These are phyloP conservation scores for Apiosordaria backusii DNA, from an alignment of 495 filamentous ascomycete genomes.

Conservation along the genomic window DNA sequence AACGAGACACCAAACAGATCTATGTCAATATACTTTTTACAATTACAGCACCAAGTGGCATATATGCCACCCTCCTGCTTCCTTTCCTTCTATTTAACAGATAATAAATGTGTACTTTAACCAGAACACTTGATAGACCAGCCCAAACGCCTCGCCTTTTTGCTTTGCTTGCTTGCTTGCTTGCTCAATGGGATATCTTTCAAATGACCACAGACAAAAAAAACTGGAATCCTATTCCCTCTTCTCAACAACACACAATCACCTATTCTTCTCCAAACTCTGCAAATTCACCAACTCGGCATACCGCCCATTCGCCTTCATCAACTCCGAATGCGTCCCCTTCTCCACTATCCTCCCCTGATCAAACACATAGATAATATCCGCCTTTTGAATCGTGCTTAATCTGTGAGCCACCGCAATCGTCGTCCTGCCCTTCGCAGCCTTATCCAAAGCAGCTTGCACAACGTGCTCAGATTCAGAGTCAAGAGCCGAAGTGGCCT, in stretches of 20 bases:
- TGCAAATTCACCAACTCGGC: constrained; percentile 62
- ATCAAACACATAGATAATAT: constrained; percentile 57
- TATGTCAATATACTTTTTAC: not conserved
- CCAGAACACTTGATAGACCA: not conserved
- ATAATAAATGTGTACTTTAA: not conserved
- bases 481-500: constrained; percentile 75
- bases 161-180: not conserved
- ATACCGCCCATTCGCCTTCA: constrained; percentile 51
- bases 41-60: not conserved
- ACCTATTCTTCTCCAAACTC: constrained; percentile 60
- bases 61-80: not conserved
- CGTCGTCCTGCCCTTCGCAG: constrained; percentile 62
- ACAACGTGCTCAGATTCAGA: constrained; percentile 72
- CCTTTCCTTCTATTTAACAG: not conserved
- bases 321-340: constrained; percentile 52
- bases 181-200: not conserved
- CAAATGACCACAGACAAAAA: not conserved
- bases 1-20: not conserved
- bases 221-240: no score
- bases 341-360: constrained; percentile 55
- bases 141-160: not conserved
- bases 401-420: constrained; percentile 71
- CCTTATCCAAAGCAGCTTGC: constrained; percentile 67
- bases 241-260: not conserved
- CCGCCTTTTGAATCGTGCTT: constrained; percentile 57